phyloP scores from a whole-genome alignment of 2,329 filamentous ascomycete genomes.

The Neofusicoccum parvum region DNA sequence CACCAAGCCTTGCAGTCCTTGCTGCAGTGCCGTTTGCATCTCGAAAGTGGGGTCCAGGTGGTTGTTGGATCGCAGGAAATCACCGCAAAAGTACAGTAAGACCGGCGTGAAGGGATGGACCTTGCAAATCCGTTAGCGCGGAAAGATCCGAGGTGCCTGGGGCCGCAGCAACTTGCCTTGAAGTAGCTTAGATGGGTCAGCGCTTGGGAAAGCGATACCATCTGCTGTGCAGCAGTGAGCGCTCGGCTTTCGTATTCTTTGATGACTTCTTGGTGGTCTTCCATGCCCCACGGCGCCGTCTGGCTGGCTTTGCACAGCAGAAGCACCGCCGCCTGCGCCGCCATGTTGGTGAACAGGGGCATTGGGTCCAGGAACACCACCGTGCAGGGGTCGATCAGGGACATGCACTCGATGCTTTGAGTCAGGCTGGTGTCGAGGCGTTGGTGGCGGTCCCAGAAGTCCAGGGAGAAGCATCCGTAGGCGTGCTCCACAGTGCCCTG shows the following conservation, averaged over 20 bases:
- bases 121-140: too few species aligned
- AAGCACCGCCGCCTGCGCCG: conserved; percentile 7
- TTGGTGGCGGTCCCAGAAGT: conserved; percentile 16
- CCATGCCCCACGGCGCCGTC: conserved; percentile 7
- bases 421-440: neutral
- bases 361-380: conserved; percentile 2
- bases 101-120: too few species aligned
- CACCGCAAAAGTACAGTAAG: too few species aligned
- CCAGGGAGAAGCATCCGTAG: neutral
- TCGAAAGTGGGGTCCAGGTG: too few species aligned
- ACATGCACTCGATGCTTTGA: conserved; percentile 2
- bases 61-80: too few species aligned
- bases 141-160: too few species aligned
- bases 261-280: conserved; percentile 6
- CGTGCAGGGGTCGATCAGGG: neutral
- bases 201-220: conserved; percentile 4
- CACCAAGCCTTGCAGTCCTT: too few species aligned
- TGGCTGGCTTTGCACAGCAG: conserved; percentile 10
- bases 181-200: conserved; percentile 17
- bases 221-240: conserved; percentile 3
- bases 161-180: neutral
- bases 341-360: conserved; percentile 15
- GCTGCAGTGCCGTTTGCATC: too few species aligned
- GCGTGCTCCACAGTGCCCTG: neutral
- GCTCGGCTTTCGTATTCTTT: neutral